phyloP scores from a whole-genome alignment of 805 yeast genomes.

The Ascoidea rubescens region DNA sequence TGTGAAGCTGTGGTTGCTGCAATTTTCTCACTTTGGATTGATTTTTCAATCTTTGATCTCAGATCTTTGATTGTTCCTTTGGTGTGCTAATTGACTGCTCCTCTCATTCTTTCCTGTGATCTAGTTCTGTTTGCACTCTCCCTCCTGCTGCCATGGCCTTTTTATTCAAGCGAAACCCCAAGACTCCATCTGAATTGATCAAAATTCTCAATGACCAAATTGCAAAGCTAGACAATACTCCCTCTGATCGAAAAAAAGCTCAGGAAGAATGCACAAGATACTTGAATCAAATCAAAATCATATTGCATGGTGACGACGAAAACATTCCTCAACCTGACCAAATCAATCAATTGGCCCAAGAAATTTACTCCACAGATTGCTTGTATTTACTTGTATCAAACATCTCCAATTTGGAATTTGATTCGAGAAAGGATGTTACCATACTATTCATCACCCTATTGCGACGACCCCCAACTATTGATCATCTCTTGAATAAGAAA shows the following conservation, averaged over 20 bases:
- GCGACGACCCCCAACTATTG: slow-evolving; percentile 77
- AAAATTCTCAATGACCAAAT: slow-evolving; percentile 65
- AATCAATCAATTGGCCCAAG: slow-evolving; percentile 64
- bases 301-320: slow-evolving; percentile 58
- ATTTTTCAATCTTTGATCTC: no score
- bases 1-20: no score
- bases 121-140: no score
- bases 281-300: slow-evolving; percentile 47
- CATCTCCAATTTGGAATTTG: slow-evolving; percentile 68
- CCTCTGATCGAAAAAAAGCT: slow-evolving; percentile 24
- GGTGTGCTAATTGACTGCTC: no score
- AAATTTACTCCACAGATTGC: slow-evolving; percentile 59
- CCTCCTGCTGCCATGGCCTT: no score
- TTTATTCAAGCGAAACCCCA: slow-evolving; percentile 80
- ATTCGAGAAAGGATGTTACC: slow-evolving; percentile 74
- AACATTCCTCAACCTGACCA: slow-evolving; percentile 57
- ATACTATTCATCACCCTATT: slow-evolving; percentile 61
- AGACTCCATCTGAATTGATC: slow-evolving; percentile 76
- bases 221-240: slow-evolving; percentile 35
- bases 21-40: no score
- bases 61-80: no score
- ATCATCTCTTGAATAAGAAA: slow-evolving; percentile 58
- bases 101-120: no score
- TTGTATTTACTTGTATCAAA: slow-evolving; percentile 46
- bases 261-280: slow-evolving; percentile 67